These are phyloP conservation scores for Auriscalpium vulgare DNA, from an alignment of 768 basidiomycete species.

Conservation along the genomic window DNA sequence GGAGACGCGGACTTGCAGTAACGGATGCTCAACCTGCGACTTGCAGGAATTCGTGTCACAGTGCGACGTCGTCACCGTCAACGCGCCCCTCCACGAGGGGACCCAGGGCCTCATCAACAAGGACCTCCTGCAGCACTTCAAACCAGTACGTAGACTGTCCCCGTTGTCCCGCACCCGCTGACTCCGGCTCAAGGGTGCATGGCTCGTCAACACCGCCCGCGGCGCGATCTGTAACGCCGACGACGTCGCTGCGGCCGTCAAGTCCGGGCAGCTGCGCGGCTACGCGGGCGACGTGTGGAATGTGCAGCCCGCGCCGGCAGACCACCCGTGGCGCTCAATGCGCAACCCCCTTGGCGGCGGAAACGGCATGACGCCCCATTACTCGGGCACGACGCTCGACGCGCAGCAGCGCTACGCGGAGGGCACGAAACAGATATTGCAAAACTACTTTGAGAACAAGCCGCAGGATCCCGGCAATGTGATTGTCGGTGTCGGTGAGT, in stretches of 20 bases:
- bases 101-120: not conserved
- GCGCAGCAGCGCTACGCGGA: conserved; percentile 44
- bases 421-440: conserved; percentile 24
- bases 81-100: not conserved
- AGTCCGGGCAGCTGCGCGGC: no score
- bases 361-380: not conserved
- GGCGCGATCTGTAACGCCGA: conserved; percentile 85
- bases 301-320: no score
- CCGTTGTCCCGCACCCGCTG: conserved; percentile 21
- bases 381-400: conserved; percentile 59
- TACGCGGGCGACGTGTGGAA: no score
- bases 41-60: conserved; percentile 21
- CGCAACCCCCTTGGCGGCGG: no score
- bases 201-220: conserved; percentile 89
- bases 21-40: not conserved
- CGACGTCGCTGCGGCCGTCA: conserved; percentile 56
- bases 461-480: conserved; percentile 33
- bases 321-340: no score
- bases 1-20: conserved; percentile 20
- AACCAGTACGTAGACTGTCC: conserved; percentile 37
- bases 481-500: conserved; percentile 29
- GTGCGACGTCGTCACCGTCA: conserved; percentile 72
- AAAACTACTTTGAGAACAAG: no score
- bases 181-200: conserved; percentile 47
- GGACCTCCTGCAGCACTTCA: conserved; percentile 70